phyloP scores from a whole-genome alignment of 2,329 filamentous ascomycete species.

The Pezicula rhizophila region DNA sequence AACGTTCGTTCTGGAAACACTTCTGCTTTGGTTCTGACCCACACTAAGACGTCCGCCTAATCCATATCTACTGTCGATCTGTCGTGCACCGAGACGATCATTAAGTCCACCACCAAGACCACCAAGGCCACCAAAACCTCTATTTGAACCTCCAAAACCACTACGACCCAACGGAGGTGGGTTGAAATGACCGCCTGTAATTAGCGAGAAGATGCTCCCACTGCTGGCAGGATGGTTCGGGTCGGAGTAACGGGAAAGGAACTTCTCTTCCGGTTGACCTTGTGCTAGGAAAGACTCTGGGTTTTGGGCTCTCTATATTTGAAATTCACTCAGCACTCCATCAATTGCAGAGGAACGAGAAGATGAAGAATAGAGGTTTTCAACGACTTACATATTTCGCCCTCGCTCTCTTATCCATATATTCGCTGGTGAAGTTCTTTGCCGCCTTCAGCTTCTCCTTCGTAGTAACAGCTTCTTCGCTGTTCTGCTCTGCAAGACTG shows the following conservation, averaged over 20 bases:
- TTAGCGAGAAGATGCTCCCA: slow-evolving; percentile 23
- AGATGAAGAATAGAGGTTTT: not conserved
- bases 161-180: not conserved
- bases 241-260: slow-evolving; percentile 42
- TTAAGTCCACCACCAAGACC: not conserved
- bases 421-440: slow-evolving; percentile 8
- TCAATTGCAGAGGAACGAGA: not conserved
- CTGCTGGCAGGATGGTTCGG: slow-evolving; percentile 43
- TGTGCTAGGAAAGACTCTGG: slow-evolving; percentile 5
- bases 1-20: too few relatives aligned
- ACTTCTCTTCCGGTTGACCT: slow-evolving; percentile 19
- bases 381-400: slow-evolving; percentile 12
- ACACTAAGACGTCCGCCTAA: not conserved
- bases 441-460: slow-evolving; percentile 5
- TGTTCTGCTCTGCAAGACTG: not conserved
- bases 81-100: not conserved
- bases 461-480: slow-evolving; percentile 6
- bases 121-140: not conserved
- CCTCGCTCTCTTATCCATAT: slow-evolving; percentile 12
- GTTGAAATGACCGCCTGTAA: slow-evolving; percentile 8
- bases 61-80: not conserved
- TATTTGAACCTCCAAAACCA: not conserved
- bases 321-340: not conserved
- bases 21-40: too few relatives aligned
- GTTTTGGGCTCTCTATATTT: slow-evolving; percentile 5